Evolutionary conservation across 164 flowering plant species (phyloP).

Genomic region (Hamamelis virginiana): DNA sequence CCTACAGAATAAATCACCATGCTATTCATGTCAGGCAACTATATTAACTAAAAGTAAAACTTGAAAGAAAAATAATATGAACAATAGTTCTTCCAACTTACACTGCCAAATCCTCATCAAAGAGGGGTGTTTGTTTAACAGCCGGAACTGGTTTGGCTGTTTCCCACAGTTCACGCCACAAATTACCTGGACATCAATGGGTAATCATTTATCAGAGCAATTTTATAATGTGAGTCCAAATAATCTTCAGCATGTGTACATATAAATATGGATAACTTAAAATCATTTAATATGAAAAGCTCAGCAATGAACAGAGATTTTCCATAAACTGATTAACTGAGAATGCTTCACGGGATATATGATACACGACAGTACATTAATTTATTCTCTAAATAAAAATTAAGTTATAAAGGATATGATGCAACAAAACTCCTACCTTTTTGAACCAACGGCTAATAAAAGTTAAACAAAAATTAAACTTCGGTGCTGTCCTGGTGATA

Average conservation of each 20-base stretch:
- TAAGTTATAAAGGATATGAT: background rate
- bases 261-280: background rate
- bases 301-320: too few species aligned
- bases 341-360: too few species aligned
- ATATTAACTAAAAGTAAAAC: background rate
- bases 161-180: constrained; percentile 96
- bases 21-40: background rate
- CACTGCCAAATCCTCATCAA: constrained; percentile 95
- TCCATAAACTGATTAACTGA: too few species aligned
- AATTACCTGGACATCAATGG: constrained; percentile 57
- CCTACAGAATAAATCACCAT: constrained; percentile 36
- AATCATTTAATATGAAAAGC: too few species aligned
- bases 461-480: too few species aligned
- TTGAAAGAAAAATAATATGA: background rate
- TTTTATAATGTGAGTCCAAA: background rate
- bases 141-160: constrained; percentile 90
- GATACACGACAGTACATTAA: too few species aligned
- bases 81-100: constrained; percentile 37
- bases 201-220: constrained; percentile 1
- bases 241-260: background rate
- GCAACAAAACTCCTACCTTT: too few species aligned
- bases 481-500: too few species aligned
- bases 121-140: constrained; percentile 78
- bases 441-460: too few species aligned
- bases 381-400: too few species aligned